Conservation (phyloP, 2,329 filamentous ascomycete genomes). For the Xylariaceae sp. region DNA sequence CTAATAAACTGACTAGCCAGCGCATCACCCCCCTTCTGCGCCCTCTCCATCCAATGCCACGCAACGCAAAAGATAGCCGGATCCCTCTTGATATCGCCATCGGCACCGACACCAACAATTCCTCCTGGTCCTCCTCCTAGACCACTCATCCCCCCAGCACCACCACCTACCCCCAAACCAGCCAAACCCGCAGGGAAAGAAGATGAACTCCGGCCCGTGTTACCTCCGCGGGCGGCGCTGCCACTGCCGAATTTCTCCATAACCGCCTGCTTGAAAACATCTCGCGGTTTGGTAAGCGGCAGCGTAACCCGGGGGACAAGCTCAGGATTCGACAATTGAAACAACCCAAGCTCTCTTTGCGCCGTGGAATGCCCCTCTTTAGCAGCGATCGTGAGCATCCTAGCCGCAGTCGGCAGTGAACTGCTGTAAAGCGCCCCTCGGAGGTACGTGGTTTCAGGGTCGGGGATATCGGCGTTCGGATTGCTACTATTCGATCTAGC, state of each 20-base stretch:
- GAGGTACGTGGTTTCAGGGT: conserved; percentile 36
- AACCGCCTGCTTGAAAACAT: conserved; percentile 86
- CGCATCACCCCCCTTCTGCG: conserved; percentile 79
- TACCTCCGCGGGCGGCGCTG: conserved; percentile 31
- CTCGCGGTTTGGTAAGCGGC: conserved; percentile 76
- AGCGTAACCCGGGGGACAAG: conserved; percentile 75
- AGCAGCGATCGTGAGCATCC: conserved; percentile 88
- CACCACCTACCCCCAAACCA: too few species aligned
- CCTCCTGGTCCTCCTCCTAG: too few species aligned
- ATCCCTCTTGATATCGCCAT: conserved; percentile 63
- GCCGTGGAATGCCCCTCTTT: conserved; percentile 87
- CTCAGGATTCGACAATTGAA: conserved; percentile 90
- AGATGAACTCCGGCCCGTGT: conserved; percentile 30
- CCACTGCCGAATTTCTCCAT: conserved; percentile 63
- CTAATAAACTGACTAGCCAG: conserved; percentile 78
- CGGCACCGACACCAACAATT: conserved; percentile 31
- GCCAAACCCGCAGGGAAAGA: conserved; percentile 25
- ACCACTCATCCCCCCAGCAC: conserved; percentile 20
- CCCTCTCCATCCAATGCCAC: conserved; percentile 95
- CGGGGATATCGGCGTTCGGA: conserved; percentile 20
- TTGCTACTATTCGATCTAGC: conserved; percentile 39
- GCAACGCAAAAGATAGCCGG: conserved; percentile 89
- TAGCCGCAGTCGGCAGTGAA: conserved; percentile 74
- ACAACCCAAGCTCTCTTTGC: conserved; percentile 86
- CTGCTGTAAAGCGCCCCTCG: conserved; percentile 52